Base-by-base conservation (phyloP, 331 rosid species). In the Quercus phellos region DNA sequence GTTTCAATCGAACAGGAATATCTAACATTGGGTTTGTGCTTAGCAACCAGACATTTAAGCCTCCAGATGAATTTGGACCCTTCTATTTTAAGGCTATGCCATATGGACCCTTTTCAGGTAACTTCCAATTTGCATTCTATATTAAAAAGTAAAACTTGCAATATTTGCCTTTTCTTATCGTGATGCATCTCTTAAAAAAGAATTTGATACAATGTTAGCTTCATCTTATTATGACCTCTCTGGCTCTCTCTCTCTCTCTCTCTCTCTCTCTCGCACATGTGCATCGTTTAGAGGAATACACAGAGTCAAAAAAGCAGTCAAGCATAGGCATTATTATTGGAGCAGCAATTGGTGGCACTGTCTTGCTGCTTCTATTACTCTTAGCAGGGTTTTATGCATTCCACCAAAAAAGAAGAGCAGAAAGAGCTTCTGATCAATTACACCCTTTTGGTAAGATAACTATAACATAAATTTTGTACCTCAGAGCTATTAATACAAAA, bases 41-140 rank as follows among this genome's bases (percentile, higher is more conserved):
- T 5, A 91, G 93, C 85, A 84, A 74, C 86, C 93, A 87, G 81
- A 78, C 82, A 59, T 87, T 84, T 76, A 74, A 80, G 46, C 88
- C 89, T 73, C 90, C 92, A 11, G 0, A 0, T 4, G 13, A 0
- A 13, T 89, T 80, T 75, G 94, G 94, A 80, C 91, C 93, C 55
- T 86, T 24, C 74, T 74, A 50, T 78, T 89, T 89, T 32, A 13
- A 1, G 35, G 75, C 26, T 58, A 51, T 69, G 55, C 6, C 5
- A 0, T 80, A 86, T 77, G 60, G 1, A 19, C 1, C 74, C 60
- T 82, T 1, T 67, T 13, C 55, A 42, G 90, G 97, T 82, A 80
- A 75, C 29, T 56, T 21, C 26, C 8, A 18, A 14, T 56, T 64
- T 58, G 7, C 51, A 51, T 6, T 51, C 68, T 26, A 75, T 55